Evolutionary conservation across 2,329 filamentous ascomycete species (phyloP), one percentile per base, ranked within the genome.

Genomic region (Neopestalotiopsis clavispora): DNA sequence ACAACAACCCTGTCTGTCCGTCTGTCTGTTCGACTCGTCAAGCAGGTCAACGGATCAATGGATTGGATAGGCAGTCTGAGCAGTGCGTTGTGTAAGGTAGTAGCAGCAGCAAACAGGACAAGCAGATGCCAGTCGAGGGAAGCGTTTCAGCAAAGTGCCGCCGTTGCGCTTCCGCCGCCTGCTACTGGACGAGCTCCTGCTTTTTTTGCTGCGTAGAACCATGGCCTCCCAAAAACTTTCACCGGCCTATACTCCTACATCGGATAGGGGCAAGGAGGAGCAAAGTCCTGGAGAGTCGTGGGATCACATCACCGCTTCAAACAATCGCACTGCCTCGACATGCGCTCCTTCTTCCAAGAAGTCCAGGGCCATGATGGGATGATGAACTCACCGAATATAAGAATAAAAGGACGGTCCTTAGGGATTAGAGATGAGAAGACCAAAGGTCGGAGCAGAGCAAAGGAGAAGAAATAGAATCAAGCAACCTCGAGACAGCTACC

Each of bases 371-470:
- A 62, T 20, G 32, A 49, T n/a, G 34, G n/a, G n/a, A 49, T 20
- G 14, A 34, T 57, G 42, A 38, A 66, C 63, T 66, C 34, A 66
- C 63, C 63, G 52, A 17, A 57, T 34, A 14, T 10, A 14, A 28
- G 42, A 45, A 23, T 17, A 10, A 38, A 20, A 34, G n/a, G 20
- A 65, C 28, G 32, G 32, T 34, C 59, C 34, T 40, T 34, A 13
- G 32, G 59, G n/a, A 30, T 34, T 10, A 13, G 28, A 40, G n/a
- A 38, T 30, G 34, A 64, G 56, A 13, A 38, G 42, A 65, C 40
- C 28, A 38, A 49, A 66, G 23, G 65, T 52, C 52, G 65, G 65
- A 67, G 65, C 20, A 49, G 56, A 67, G 65, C 32, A 59, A 32
- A 67, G 56, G 45, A 17, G 28, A 64, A 45, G 17, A 42, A 38